These are phyloP conservation scores for Phytopythium ostracodes DNA, from an alignment of 352 stramenopile species.

Conservation along the genomic window DNA sequence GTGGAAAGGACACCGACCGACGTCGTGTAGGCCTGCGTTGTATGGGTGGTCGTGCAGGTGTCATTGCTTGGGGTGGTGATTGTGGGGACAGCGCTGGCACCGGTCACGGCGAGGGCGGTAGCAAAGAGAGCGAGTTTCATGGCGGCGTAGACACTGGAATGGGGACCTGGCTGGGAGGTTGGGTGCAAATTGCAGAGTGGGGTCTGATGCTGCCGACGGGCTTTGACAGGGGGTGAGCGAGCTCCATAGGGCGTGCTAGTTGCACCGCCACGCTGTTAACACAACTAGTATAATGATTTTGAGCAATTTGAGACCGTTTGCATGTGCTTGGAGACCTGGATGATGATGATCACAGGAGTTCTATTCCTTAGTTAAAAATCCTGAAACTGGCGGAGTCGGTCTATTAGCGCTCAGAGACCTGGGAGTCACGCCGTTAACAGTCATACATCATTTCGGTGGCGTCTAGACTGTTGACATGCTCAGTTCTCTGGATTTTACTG, in stretches of 20 bases:
- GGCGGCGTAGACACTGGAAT: neutral
- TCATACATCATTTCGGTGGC: neutral
- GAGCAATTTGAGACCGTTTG: too few species aligned
- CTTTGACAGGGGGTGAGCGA: too few species aligned
- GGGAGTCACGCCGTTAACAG: too few species aligned
- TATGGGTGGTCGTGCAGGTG: slow-evolving; percentile 15
- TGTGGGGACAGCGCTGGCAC: neutral
- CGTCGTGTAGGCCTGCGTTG: slow-evolving; percentile 18
- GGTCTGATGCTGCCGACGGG: neutral
- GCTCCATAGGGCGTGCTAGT: too few species aligned
- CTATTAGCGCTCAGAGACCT: too few species aligned
- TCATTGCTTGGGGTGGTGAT: neutral
- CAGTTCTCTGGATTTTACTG: too few species aligned
- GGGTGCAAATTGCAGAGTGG: neutral
- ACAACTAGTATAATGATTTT: too few species aligned
- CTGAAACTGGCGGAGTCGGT: too few species aligned
- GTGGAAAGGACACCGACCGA: slow-evolving; percentile 18
- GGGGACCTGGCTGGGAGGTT: neutral
- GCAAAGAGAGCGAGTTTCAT: neutral
- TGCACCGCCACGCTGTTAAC: too few species aligned
- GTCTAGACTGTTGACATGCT: neutral
- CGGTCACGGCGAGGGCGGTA: neutral
- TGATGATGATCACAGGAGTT: too few species aligned
- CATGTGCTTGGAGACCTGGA: too few species aligned
- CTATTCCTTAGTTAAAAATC: too few species aligned